These are phyloP conservation scores for Penicillium italicum DNA, from an alignment of 2,329 filamentous ascomycete genomes.

Conservation along the genomic window DNA sequence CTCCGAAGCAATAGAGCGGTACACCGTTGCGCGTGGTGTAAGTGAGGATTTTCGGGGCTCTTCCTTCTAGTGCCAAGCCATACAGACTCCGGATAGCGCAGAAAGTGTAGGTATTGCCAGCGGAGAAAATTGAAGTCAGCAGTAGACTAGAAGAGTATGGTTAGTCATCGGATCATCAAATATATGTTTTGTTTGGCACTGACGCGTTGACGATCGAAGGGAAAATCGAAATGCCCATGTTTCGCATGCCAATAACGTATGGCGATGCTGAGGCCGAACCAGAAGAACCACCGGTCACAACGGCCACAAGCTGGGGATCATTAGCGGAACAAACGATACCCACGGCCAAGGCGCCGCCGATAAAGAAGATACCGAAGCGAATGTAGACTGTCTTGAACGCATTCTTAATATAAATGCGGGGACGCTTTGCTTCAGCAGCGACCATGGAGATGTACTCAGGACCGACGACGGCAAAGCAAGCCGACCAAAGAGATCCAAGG, in stretches of 20 bases:
- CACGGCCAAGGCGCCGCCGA: slow-evolving; percentile 66
- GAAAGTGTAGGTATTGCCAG: slow-evolving; percentile 56
- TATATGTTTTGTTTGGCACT: background rate
- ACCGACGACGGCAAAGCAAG: slow-evolving; percentile 61
- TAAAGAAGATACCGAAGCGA: slow-evolving; percentile 71
- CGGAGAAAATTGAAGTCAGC: slow-evolving; percentile 54
- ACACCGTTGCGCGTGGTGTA: slow-evolving; percentile 60
- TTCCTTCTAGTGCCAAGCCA: slow-evolving; percentile 52
- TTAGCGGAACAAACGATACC: slow-evolving; percentile 67
- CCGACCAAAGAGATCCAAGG: slow-evolving; percentile 68
- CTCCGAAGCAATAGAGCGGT: slow-evolving; percentile 55
- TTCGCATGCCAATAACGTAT: slow-evolving; percentile 61
- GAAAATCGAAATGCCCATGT: slow-evolving; percentile 52
- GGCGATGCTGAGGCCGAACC: slow-evolving; percentile 54
- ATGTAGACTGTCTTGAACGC: slow-evolving; percentile 75
- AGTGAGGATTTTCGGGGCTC: slow-evolving; percentile 53
- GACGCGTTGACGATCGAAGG: slow-evolving; percentile 57
- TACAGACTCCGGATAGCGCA: slow-evolving; percentile 53
- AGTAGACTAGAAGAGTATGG: slow-evolving; percentile 29
- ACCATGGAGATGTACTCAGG: slow-evolving; percentile 61
- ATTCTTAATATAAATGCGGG: slow-evolving; percentile 63
- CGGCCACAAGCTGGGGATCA: slow-evolving; percentile 38
- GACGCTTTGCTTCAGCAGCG: slow-evolving; percentile 66
- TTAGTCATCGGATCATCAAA: background rate
- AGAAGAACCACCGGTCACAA: slow-evolving; percentile 13